Evolutionary conservation across 768 basidiomycete species (phyloP).

Genomic region (Rhodocollybia butyracea): DNA sequence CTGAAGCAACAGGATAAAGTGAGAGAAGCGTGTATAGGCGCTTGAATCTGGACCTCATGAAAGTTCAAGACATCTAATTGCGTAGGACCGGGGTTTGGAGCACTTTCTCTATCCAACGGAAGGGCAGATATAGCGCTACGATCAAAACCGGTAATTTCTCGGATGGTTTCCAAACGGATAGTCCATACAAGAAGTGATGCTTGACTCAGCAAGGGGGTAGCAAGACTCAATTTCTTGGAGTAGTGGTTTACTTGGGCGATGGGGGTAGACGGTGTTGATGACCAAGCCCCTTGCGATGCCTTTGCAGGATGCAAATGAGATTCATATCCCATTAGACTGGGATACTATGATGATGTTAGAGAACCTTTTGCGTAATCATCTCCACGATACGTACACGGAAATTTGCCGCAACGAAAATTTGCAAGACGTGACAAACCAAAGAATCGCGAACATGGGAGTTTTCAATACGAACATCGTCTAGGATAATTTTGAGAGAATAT

Average conservation of each 20-base stretch:
- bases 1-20: slow-evolving; percentile 2
- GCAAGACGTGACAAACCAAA: slow-evolving; percentile 27
- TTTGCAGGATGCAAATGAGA: slow-evolving; percentile 32
- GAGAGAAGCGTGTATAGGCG: slow-evolving; percentile 17
- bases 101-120: slow-evolving; percentile 33
- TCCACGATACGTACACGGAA: slow-evolving; percentile 29
- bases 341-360: slow-evolving; percentile 27
- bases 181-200: slow-evolving; percentile 36
- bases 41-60: slow-evolving; percentile 32
- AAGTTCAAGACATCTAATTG: slow-evolving; percentile 40
- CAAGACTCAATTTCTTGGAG: slow-evolving; percentile 35
- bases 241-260: slow-evolving; percentile 35
- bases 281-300: slow-evolving; percentile 16
- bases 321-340: slow-evolving; percentile 42
- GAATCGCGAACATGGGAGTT: slow-evolving; percentile 19
- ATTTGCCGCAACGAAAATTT: slow-evolving; percentile 38
- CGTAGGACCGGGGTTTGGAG: slow-evolving; percentile 27
- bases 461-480: slow-evolving; percentile 33
- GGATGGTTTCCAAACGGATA: slow-evolving; percentile 34
- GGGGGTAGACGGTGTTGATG: slow-evolving; percentile 30
- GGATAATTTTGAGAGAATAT: slow-evolving; percentile 11
- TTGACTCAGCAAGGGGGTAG: slow-evolving; percentile 36
- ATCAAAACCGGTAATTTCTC: slow-evolving; percentile 24
- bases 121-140: slow-evolving; percentile 15
- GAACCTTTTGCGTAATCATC: not conserved